Evolutionary conservation across 129 eudicot genomes (phyloP), one percentile per base, ranked within the genome.

Genomic region (Gnaphalium uliginosum): DNA sequence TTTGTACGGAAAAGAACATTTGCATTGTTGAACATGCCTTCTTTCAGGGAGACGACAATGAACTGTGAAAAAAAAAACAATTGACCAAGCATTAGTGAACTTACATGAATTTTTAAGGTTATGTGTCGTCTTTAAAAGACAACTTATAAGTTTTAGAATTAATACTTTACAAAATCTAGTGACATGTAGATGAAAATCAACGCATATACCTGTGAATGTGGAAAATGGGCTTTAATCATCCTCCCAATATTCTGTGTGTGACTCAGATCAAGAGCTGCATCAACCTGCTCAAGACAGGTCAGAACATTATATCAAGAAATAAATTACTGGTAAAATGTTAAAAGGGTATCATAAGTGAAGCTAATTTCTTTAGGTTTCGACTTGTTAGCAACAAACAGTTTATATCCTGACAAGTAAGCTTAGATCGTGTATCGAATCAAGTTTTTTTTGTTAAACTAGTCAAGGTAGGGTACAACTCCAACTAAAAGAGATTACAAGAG

Each of bases 11-110:
- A 56, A 19, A 56, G 61, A 56, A 56, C 61, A 56, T 56, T 56
- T 5, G 61, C 61, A 56, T 56, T 56, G 61, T 56, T 56, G 26
- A 56, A 56, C 61, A 56, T 56, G 61, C 61, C 61, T 56, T 56
- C 61, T 56, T 56, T 56, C 61, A 56, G 22, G 61, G 61, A 56
- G 61, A 56, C 26, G 26, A 56, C 61, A 21, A 56, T 56, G 61
- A 56, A 56, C 61, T 56, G 25, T 56, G 25, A 8, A 56, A 13
- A 56, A 56, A 19, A 53, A 56, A 22, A 8, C 4, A 56, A 19
- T 9, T n/a, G 3, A 1, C 4, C 25, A n/a, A 21, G 61, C 61
- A 56, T 19, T 22, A 22, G 6, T 56, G 25, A 46, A 14, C 53
- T 46, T 46, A 14, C 53, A 46, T 46, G 53, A 1, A n/a, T n/a